Evolutionary conservation across 345 rosid species (phyloP), one percentile per base, ranked within the genome.

Genomic region (Lumnitzera racemosa): DNA sequence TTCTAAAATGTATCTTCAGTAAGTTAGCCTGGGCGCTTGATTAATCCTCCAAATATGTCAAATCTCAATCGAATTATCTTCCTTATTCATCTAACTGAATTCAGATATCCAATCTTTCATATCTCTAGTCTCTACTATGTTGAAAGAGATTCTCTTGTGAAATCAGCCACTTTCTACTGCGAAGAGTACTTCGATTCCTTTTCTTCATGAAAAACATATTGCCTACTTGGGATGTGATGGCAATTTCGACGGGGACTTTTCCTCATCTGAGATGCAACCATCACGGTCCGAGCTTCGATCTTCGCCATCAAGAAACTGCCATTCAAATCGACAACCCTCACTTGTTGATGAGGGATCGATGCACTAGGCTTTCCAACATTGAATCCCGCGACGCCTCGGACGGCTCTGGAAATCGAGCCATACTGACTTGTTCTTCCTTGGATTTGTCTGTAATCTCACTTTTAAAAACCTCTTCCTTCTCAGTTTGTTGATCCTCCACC

Each of bases 41-140:
- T 85, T 58, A 88, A 90, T 43, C 97, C 95, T 55, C 85, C 66
- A 23, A 84, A 90, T 51, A 90, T 78, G 66, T 87, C 97, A 63
- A 20, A 90, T 90, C 79, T 90, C 97, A 49, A 87, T 83, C 70
- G 87, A 63, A 66, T 87, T 90, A n/a, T 90, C 97, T 25, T 90
- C 97, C 62, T 90, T 91, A 69, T 72, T 74, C 78, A 84, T 69
- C 20, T 78, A 76, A 57, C 69, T 81, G 20, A 82, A 51, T 65
- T 86, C 91, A 12, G 84, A 81, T 55, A 81, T 36, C 43, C 43
- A 49, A 8, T 80, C 66, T 69, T 76, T 80, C 73, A 72, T 70
- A 15, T 80, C 55, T 50, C 66, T 61, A 47, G 13, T 80, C 55
- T 50, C 66, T 61, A 47, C 67, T 70, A 53, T 78, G 78, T 68